Percentiles rank a stretch among this genome's conserved stretches.
phyloP scores from a whole-genome alignment of 352 stramenopile species.

The Phytophthora macrochlamydospora region DNA sequence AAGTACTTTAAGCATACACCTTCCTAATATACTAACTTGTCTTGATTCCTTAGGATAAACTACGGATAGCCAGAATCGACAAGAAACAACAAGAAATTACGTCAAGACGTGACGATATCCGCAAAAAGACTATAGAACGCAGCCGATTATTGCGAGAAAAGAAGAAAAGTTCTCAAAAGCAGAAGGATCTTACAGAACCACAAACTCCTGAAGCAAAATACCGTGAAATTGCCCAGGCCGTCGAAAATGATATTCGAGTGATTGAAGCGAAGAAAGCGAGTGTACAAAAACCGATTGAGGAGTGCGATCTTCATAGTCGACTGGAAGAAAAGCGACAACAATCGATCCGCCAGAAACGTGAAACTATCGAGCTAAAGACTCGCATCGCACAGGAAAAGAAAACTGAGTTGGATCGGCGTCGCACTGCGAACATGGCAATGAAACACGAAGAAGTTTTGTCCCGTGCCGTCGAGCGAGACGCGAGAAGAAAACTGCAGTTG shows the following conservation, averaged over 20 bases:
- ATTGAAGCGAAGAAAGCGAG: conserved; percentile 7
- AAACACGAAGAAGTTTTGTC: conserved; percentile 48
- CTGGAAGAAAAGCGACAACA: conserved; percentile 30
- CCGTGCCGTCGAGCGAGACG: conserved; percentile 26
- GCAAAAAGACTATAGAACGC: conserved; percentile 32
- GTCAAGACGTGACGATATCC: conserved; percentile 23
- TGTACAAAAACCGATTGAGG: neutral
- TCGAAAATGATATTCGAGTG: conserved; percentile 15
- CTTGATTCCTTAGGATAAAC: conserved; percentile 26
- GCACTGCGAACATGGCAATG: conserved; percentile 56
- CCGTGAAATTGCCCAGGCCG: conserved; percentile 2
- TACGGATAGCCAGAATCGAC: conserved; percentile 23
- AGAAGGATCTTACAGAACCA: too few relatives aligned
- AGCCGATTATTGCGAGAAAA: conserved; percentile 24
- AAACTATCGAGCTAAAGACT: conserved; percentile 17
- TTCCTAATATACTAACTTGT: neutral
- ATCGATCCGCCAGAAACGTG: conserved; percentile 33
- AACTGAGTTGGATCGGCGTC: conserved; percentile 32
- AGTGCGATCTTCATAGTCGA: conserved; percentile 1
- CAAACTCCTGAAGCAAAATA: neutral
- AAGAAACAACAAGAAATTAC: conserved; percentile 27
- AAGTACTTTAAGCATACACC: too few relatives aligned
- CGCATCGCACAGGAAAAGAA: conserved; percentile 13
- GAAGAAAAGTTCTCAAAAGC: conserved; percentile 7
- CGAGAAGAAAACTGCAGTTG: conserved; percentile 14